Percentiles rank a stretch among this genome's conserved stretches.
Conservation (phyloP, 257 asterid genomes). For the Mentha longifolia region DNA sequence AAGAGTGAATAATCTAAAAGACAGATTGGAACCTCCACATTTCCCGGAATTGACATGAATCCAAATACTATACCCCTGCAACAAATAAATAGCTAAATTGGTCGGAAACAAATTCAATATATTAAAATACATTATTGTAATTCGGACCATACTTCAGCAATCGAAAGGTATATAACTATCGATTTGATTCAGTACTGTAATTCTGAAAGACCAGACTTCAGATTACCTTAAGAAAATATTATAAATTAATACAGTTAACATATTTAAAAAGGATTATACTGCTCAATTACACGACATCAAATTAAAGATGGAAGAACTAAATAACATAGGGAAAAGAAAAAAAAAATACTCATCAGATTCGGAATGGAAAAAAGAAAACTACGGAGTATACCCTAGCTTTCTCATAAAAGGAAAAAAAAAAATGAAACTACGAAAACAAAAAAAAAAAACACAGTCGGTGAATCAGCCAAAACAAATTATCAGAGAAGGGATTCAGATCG, state of each 20-base stretch:
- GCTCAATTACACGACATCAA: neutral
- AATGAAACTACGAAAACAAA: neutral
- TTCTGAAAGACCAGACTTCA: neutral
- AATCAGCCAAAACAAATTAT: constrained; percentile 11
- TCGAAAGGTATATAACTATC: neutral
- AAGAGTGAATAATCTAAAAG: constrained; percentile 18
- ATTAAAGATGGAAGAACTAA: neutral
- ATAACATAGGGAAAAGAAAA: neutral
- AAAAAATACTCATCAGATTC: constrained; percentile 24
- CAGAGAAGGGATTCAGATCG: constrained; percentile 26
- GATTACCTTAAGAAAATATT: too few species aligned
- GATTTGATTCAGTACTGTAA: neutral
- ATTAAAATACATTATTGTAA: too few species aligned
- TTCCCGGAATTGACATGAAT: constrained; percentile 57
- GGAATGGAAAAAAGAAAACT: neutral
- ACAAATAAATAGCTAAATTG: constrained; percentile 8
- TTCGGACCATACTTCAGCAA: neutral
- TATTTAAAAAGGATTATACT: neutral
- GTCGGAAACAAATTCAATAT: constrained; percentile 15
- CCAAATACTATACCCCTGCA: constrained; percentile 35
- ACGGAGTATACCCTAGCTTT: constrained; percentile 10
- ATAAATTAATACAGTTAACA: constrained; percentile 12
- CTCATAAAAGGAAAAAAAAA: neutral
- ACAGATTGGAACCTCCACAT: constrained; percentile 55
- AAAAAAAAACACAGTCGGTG: neutral